Conservation (phyloP, 306 rosid species). For the Acacia crassicarpa region DNA sequence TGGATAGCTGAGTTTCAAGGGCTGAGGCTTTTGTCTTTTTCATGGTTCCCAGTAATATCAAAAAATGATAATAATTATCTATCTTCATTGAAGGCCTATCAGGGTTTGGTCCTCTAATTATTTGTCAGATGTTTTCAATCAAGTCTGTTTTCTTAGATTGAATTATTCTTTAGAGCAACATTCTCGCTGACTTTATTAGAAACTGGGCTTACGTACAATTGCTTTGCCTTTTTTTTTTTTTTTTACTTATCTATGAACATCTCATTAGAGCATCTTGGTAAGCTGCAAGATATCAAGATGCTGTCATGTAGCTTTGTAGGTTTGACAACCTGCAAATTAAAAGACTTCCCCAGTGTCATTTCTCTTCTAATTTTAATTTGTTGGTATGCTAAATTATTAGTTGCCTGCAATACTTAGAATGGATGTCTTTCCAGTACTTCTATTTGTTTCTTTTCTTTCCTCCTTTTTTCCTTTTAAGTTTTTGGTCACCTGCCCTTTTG, state of each 20-base stretch:
- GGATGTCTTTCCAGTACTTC: not conserved
- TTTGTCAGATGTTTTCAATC: not conserved
- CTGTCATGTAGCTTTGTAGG: not conserved
- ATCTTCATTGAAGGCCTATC: not conserved
- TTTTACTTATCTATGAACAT: not conserved
- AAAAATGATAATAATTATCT: not conserved
- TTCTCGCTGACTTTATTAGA: not conserved
- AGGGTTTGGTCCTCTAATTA: not conserved
- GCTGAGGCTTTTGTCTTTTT: not conserved
- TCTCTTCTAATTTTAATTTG: constrained; percentile 2
- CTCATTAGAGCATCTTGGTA: not conserved
- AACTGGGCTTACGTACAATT: not conserved
- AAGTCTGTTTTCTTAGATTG: not conserved
- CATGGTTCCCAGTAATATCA: not conserved
- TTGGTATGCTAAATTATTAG: not conserved
- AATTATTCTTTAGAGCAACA: not conserved
- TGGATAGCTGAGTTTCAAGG: not conserved
- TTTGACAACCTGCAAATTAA: not conserved
- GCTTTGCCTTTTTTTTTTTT: not conserved
- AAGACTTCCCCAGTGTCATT: not conserved
- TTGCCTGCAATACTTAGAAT: not conserved
- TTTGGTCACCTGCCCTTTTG: not conserved
- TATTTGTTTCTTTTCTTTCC: not conserved
- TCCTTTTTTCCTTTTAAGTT: not conserved
- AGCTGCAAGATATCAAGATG: not conserved